These are phyloP conservation scores for Lachnellula suecica DNA, from an alignment of 2,329 filamentous ascomycete genomes.

Conservation along the genomic window DNA sequence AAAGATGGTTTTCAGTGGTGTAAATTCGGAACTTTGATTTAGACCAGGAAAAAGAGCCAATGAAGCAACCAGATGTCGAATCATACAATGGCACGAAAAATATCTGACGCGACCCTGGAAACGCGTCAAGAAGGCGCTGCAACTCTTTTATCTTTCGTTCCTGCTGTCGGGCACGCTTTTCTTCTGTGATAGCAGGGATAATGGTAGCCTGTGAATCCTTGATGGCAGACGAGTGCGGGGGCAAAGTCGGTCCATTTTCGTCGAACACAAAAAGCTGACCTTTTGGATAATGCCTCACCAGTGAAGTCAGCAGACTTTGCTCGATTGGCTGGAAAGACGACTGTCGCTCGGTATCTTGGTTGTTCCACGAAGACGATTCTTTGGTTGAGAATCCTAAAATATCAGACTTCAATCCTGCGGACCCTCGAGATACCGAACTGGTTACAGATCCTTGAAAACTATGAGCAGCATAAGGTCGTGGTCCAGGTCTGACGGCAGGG, in stretches of 20 bases:
- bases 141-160: conserved; percentile 23
- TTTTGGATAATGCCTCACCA: conserved; percentile 27
- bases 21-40: conserved; percentile 36
- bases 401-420: too few relatives aligned
- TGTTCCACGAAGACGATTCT: conserved; percentile 18
- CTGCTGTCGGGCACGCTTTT: conserved; percentile 11
- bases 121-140: conserved; percentile 32
- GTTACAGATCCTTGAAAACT: too few relatives aligned
- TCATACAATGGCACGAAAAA: conserved; percentile 49
- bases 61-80: conserved; percentile 43
- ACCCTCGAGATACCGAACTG: too few relatives aligned
- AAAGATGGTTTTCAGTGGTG: conserved; percentile 34
- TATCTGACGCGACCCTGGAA: conserved; percentile 45
- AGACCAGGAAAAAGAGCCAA: conserved; percentile 48
- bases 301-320: conserved; percentile 21
- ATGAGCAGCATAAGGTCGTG: conserved; percentile 14
- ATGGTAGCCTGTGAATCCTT: conserved; percentile 3
- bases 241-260: conserved; percentile 18
- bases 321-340: conserved; percentile 17
- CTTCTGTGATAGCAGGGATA: not conserved
- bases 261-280: conserved; percentile 29
- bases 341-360: conserved; percentile 2
- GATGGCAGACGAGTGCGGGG: not conserved
- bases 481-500: conserved; percentile 9
- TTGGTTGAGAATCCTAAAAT: conserved; percentile 28